phyloP scores from a whole-genome alignment of 768 basidiomycete genomes.

The Leccinum truebloodii region DNA sequence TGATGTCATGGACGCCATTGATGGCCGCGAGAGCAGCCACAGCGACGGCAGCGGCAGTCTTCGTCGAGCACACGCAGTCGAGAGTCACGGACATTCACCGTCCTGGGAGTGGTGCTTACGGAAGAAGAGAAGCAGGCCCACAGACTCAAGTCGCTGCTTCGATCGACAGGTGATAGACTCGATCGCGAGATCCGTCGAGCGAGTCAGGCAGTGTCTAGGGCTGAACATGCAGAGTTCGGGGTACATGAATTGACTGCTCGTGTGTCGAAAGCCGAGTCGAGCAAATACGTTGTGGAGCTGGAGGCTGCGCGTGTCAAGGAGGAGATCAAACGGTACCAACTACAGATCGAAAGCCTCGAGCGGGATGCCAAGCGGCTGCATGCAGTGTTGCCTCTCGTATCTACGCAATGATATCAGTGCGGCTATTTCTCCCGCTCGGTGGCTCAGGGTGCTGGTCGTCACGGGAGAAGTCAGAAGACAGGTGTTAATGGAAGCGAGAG shows the following conservation, averaged over 20 bases:
- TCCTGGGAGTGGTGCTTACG: conserved; percentile 46
- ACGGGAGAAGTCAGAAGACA: too few species aligned
- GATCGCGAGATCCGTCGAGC: conserved; percentile 57
- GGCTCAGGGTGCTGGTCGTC: too few species aligned
- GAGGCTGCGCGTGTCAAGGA: conserved; percentile 43
- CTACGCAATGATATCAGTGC: too few species aligned
- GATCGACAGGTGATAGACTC: conserved; percentile 53
- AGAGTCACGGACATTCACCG: conserved; percentile 39
- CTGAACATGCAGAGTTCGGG: conserved; percentile 51
- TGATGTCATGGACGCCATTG: conserved; percentile 36
- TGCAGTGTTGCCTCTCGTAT: conserved; percentile 2
- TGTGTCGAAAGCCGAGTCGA: conserved; percentile 42
- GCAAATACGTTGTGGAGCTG: conserved; percentile 40
- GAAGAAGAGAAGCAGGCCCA: conserved; percentile 59
- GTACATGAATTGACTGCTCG: conserved; percentile 43
- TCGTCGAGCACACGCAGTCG: conserved; percentile 42
- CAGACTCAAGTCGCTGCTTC: conserved; percentile 53
- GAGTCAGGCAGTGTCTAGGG: conserved; percentile 51
- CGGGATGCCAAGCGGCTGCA: conserved; percentile 42
- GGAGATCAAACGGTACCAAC: conserved; percentile 48
- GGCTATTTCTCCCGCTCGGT: too few species aligned
- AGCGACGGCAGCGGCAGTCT: conserved; percentile 33
- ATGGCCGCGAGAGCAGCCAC: conserved; percentile 31
- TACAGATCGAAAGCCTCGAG: conserved; percentile 49
- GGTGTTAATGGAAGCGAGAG: too few species aligned